Evolutionary conservation across 2,329 filamentous ascomycete genomes (phyloP).

Genomic region (Fusarium tuaranense): DNA sequence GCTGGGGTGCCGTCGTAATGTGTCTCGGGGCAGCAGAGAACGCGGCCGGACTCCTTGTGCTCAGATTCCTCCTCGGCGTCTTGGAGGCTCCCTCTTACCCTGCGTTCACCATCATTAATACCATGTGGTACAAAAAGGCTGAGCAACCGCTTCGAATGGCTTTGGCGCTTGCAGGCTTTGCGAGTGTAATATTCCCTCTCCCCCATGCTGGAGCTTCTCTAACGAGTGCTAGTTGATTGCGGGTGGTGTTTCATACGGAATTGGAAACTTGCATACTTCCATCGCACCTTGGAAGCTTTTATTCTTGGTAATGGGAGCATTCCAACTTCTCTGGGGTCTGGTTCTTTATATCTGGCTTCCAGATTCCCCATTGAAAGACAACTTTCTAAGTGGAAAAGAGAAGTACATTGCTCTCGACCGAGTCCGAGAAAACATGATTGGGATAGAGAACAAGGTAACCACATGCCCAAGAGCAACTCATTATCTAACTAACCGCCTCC

Average conservation of each 20-base stretch:
- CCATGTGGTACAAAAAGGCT: slow-evolving; percentile 12
- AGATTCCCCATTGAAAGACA: slow-evolving; percentile 42
- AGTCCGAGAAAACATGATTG: slow-evolving; percentile 51
- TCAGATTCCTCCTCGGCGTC: slow-evolving; percentile 43
- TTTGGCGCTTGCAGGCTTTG: slow-evolving; percentile 3
- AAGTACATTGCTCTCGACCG: slow-evolving; percentile 47
- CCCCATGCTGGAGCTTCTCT: neutral
- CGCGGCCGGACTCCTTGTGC: slow-evolving; percentile 41
- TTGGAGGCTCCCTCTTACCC: slow-evolving; percentile 32
- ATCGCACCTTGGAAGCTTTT: slow-evolving; percentile 47
- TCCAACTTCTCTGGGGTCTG: slow-evolving; percentile 37
- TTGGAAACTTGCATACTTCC: slow-evolving; percentile 41
- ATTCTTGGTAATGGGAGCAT: slow-evolving; percentile 40
- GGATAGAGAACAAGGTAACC: slow-evolving; percentile 45
- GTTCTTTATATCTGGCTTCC: slow-evolving; percentile 35
- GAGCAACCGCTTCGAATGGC: slow-evolving; percentile 25
- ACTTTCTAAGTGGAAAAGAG: slow-evolving; percentile 46
- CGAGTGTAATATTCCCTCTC: neutral
- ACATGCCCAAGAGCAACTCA: neutral
- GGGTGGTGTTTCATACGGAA: slow-evolving; percentile 45
- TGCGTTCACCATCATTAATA: neutral
- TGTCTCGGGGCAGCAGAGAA: slow-evolving; percentile 53
- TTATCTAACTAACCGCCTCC: neutral
- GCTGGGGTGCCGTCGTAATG: slow-evolving; percentile 52
- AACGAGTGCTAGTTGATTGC: slow-evolving; percentile 25